Conservation (phyloP, 2,329 filamentous ascomycete genomes). For the Fusarium euwallaceae region DNA sequence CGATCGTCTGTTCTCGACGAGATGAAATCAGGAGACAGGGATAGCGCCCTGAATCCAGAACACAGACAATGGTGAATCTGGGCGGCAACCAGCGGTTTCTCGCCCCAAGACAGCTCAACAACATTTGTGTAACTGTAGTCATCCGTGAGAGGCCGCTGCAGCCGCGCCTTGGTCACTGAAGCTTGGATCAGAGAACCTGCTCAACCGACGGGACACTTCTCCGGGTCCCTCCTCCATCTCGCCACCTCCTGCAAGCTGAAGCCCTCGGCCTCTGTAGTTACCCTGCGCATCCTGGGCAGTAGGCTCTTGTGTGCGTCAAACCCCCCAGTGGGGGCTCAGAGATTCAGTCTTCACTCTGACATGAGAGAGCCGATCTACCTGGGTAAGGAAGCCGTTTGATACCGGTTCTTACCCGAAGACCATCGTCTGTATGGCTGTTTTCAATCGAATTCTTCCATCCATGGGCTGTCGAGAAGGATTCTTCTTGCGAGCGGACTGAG, state of each 20-base stretch:
- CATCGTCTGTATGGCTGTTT: background rate
- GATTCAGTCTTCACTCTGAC: background rate
- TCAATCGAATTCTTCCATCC: background rate
- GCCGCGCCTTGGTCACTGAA: background rate
- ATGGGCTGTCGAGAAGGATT: background rate
- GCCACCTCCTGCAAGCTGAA: background rate
- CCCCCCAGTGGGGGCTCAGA: background rate
- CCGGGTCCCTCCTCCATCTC: conserved; percentile 1
- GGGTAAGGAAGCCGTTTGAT: background rate
- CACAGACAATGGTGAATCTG: background rate
- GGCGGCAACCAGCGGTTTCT: background rate
- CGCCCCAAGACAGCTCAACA: background rate
- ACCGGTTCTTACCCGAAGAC: background rate
- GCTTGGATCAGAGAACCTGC: conserved; percentile 11
- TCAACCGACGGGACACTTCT: background rate
- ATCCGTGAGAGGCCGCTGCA: conserved; percentile 7
- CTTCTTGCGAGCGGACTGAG: conserved; percentile 9
- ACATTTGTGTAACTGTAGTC: background rate
- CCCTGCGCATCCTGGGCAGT: background rate
- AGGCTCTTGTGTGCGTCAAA: background rate
- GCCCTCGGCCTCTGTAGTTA: conserved; percentile 11
- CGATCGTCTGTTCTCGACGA: background rate
- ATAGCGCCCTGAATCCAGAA: background rate
- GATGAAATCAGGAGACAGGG: conserved; percentile 2
- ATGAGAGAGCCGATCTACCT: conserved; percentile 1